These are phyloP conservation scores for Boletus subparvulus DNA, from an alignment of 768 basidiomycete species.

Conservation along the genomic window DNA sequence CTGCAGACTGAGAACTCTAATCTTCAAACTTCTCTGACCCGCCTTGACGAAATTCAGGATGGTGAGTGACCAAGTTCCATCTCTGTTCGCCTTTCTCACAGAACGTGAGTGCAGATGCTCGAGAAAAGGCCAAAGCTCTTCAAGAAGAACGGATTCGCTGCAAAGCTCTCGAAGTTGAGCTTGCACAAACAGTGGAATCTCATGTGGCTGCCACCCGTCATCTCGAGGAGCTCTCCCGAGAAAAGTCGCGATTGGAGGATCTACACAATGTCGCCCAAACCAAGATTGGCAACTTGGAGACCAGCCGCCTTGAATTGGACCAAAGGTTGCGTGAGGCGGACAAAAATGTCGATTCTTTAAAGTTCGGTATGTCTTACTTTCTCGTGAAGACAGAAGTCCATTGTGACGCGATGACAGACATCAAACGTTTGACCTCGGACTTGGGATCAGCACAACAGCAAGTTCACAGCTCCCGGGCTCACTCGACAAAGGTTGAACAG, in stretches of 20 bases:
- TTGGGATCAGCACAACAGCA: slow-evolving; percentile 17
- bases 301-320: slow-evolving; percentile 8
- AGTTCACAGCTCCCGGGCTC: slow-evolving; percentile 7
- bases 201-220: slow-evolving; percentile 8
- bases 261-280: slow-evolving; percentile 8
- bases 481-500: slow-evolving; percentile 16
- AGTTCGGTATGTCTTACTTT: slow-evolving; percentile 24
- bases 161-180: slow-evolving; percentile 22
- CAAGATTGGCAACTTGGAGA: slow-evolving; percentile 19
- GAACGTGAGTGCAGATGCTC: slow-evolving; percentile 14
- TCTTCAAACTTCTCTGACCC: slow-evolving; percentile 27
- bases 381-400: slow-evolving; percentile 24
- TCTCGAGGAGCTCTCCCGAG: slow-evolving; percentile 20
- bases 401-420: slow-evolving; percentile 23
- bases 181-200: slow-evolving; percentile 18
- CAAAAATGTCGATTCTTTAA: slow-evolving; percentile 14
- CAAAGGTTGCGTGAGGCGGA: slow-evolving; percentile 9
- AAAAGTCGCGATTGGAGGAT: slow-evolving; percentile 26
- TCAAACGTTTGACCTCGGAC: slow-evolving; percentile 20
- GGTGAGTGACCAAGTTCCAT: slow-evolving; percentile 20
- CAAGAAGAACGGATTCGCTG: slow-evolving; percentile 20
- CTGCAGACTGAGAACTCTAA: slow-evolving; percentile 28
- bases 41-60: slow-evolving; percentile 32
- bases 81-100: neutral
- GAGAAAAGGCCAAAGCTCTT: slow-evolving; percentile 12